Base-by-base conservation (phyloP, 768 basidiomycete species). In the Xanthoconium stramineum region DNA sequence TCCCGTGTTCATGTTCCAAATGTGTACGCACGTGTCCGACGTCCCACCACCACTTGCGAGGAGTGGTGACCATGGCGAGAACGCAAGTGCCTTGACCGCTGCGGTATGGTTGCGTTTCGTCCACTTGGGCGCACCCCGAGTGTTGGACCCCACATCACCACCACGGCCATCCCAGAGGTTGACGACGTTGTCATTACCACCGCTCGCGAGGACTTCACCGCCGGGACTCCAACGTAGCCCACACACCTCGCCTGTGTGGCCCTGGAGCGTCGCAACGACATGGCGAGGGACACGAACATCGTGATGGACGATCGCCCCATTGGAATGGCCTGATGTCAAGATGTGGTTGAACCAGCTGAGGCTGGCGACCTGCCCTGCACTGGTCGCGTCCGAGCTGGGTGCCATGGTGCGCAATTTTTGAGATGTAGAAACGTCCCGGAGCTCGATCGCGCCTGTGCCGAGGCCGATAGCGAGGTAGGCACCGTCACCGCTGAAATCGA, bases 101-200 rank as follows among this genome's bases (percentile, higher is more conserved):
- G 93, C 94, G 0, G 89, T 91, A 69, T 96, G 94, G 68, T 91
- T 94, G 45, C 88, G 76, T 72, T 95, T 94, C 24, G 89, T 91
- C 91, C 91, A 94, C 67, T 93, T 94, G 0, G 93, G 85, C 67
- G 72, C 80, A 3, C 81, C 84, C 17, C 81, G 70, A 4, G 81
- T 75, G 5, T 71, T 76, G 1, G 67, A 60, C 48, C 47, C 52
- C 60, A 80, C 80, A 58, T 83, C 82, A 0, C 83, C 83, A 0
- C 90, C 76, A 52, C 91, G 80, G 7, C 88, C 91, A 63, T 99
- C 96, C 96, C 96, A 99, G 48, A 97, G 88, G 66, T 97, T 96
- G 52, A 98, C 94, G 19, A 97, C 94, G 60, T 98, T 98, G 71
- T 98, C 97, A 67, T 98, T 97, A 0, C 94, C 96, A 3, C 96